Evolutionary conservation across 1,139 yeast genomes (phyloP), one percentile per base, ranked within the genome.

Genomic region (Arxiozyma bovina): DNA sequence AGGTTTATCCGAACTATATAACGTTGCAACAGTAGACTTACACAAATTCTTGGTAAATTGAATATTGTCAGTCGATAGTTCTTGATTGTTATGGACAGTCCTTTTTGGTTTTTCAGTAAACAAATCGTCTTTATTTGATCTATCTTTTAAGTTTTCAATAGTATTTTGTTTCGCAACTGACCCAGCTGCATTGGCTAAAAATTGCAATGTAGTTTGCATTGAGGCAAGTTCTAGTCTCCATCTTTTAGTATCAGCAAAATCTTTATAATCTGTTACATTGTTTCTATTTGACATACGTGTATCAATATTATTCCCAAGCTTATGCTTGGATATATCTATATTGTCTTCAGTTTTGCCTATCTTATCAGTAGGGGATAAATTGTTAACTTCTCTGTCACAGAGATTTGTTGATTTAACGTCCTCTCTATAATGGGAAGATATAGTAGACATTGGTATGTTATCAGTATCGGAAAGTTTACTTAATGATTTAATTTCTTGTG

Each of bases 131-230:
- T n/a, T 42, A 30, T 40, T 40, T 20, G 41, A n/a, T 20, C 49
- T 21, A 20, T 22, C 21, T 20, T 41, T 48, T 45, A 47, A 42
- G 18, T 18, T 30, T 54, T 42, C 27, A 17, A n/a, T 9, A 5
- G 44, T 87, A 2, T 85, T 84, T 6, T 46, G 42, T 57, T 78
- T 76, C 4, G 90, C 87, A 30, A 84, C 82, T 5, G 73, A 66
- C 0, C 90, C 91, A 0, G 91, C 91, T 0, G 89, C 87, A 58
- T 82, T 82, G 3, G 93, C 91, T 40, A 86, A 68, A 63, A 82
- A 85, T 34, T 81, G 85, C 57, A 86, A 72, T 0, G 91, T 87
- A 15, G 84, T 85, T 63, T 81, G 86, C 63, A 83, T 80, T 7
- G 85, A 71, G 0, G 70, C 62, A 27, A 73, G 58, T 46, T 70